Evolutionary conservation across 169 alveolate genomes (phyloP).

Genomic region (Plasmodium gallinaceum): DNA sequence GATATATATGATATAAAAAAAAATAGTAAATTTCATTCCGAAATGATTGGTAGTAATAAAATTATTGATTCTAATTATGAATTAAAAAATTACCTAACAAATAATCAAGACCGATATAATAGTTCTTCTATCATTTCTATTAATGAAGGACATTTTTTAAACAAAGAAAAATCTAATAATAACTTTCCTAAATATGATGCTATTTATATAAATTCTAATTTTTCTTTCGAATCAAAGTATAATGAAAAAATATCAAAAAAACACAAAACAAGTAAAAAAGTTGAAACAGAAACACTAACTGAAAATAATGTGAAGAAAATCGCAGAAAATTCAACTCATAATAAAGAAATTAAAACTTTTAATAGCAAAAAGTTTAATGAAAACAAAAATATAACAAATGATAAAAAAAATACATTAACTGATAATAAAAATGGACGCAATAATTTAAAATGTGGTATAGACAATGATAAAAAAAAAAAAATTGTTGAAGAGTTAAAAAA

Average conservation of each 20-base stretch:
- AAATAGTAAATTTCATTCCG: background rate
- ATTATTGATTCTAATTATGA: constrained; percentile 17
- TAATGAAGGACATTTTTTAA: constrained; percentile 6
- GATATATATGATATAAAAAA: background rate
- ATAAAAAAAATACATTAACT: background rate
- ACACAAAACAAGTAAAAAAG: background rate
- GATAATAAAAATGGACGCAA: background rate
- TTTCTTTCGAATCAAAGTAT: constrained; percentile 56
- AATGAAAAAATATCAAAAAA: constrained; percentile 11
- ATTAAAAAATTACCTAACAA: constrained; percentile 12
- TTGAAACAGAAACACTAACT: background rate
- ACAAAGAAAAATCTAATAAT: constrained; percentile 4
- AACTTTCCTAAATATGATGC: constrained; percentile 6
- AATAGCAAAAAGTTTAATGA: no score
- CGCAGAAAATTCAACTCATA: background rate
- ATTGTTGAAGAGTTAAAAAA: constrained; percentile 31
- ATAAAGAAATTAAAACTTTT: no score
- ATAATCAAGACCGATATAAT: background rate
- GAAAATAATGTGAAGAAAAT: background rate
- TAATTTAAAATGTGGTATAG: background rate
- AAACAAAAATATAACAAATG: constrained; percentile 4
- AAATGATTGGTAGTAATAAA: no score
- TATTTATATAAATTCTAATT: constrained; percentile 18
- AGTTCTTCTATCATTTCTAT: constrained; percentile 23
- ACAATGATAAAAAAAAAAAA: background rate